Evolutionary conservation across 208 protist species (phyloP), one percentile per base, ranked within the genome.

Genomic region (Crithidia fasciculata): DNA sequence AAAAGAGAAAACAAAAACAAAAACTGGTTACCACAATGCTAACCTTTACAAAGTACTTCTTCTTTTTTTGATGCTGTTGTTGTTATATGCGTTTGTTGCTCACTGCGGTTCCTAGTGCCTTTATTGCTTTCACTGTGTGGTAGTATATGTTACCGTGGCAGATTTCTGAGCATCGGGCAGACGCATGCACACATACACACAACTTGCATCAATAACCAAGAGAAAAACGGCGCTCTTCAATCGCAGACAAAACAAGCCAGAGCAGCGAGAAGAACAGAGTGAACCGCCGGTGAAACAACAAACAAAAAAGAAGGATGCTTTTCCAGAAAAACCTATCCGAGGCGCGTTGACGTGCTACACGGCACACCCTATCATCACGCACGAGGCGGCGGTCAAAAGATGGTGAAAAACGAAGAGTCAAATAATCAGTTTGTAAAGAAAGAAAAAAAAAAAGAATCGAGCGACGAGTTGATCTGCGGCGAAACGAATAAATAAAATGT

Each of bases 1-100:
- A 28, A 37, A 59, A n/a, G 7, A 44, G 15, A n/a, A 62, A 47
- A 62, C 10, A 62, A 41, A 62, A 45, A 53, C 19, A 66, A 39
- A 74, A 74, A 54, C 28, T 28, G 28, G 28, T 1, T 2, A 1
- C 28, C 28, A 28, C 28, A 28, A 28, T 1, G 28, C 28, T 28
- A 28, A 28, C 28, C 28, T 28, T 28, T 28, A 28, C 28, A 28
- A 28, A 28, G 28, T 36, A 7, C 5, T 56, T 59, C 5, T 56
- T 59, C n/a, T 12, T 55, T 28, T 28, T 18, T 55, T 55, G 28
- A 28, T 28, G 28, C 28, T 28, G 28, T 28, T 28, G 28, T 28
- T 28, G 28, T 28, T 28, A 28, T 28, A 28, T 28, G 28, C 28
- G 28, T 28, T 28, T 28, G 28, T 28, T 28, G 28, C 28, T 28